These are phyloP conservation scores for Suillus discolor DNA, from an alignment of 768 basidiomycete species.

Conservation along the genomic window DNA sequence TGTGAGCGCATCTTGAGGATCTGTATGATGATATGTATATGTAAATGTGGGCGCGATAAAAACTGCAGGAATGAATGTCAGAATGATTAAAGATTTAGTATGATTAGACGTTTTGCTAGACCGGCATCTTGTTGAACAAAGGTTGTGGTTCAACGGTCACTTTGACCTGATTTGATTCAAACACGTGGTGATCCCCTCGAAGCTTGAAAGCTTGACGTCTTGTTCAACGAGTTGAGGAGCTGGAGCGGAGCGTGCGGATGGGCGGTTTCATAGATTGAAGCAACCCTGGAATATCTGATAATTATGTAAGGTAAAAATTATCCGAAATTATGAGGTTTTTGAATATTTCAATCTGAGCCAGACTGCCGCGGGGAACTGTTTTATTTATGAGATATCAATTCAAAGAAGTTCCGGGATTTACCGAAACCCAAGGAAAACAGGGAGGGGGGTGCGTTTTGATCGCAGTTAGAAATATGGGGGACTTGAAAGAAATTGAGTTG, in stretches of 20 bases:
- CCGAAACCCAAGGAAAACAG: background rate
- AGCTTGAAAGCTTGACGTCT: slow-evolving; percentile 1
- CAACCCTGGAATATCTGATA: slow-evolving; percentile 18
- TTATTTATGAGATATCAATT: slow-evolving; percentile 10
- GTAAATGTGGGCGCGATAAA: background rate
- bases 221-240: slow-evolving; percentile 8
- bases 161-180: background rate
- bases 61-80: background rate
- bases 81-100: slow-evolving; percentile 29
- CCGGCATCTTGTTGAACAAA: slow-evolving; percentile 12
- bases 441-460: slow-evolving; percentile 5
- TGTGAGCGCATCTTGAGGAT: slow-evolving; percentile 2
- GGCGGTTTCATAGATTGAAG: background rate
- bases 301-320: slow-evolving; percentile 10
- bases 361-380: slow-evolving; percentile 20
- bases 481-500: slow-evolving; percentile 43
- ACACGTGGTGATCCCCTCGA: slow-evolving; percentile 11
- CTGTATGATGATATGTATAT: background rate
- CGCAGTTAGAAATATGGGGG: slow-evolving; percentile 18
- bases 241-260: background rate
- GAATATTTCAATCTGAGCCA: slow-evolving; percentile 21
- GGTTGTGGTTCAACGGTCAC: background rate
- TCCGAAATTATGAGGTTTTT: slow-evolving; percentile 17
- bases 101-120: slow-evolving; percentile 34
- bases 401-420: slow-evolving; percentile 7